A percentile compares a stretch with the other conserved stretches of the same genome.
phyloP scores from a whole-genome alignment of 352 stramenopile genomes.

The Phytophthora sojae region DNA sequence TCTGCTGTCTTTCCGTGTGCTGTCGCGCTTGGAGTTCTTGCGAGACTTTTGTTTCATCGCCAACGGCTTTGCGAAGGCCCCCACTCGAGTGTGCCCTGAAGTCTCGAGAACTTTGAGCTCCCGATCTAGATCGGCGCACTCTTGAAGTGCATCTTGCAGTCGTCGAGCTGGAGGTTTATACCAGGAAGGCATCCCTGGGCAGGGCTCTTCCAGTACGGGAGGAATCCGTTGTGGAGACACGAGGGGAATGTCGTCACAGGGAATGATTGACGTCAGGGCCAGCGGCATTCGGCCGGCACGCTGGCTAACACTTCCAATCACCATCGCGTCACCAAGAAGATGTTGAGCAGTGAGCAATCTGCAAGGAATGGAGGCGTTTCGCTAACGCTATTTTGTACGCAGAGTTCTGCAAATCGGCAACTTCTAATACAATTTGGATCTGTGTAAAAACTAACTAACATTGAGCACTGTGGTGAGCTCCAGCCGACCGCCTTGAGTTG shows the following conservation, averaged over 20 bases:
- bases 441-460: conserved; percentile 36
- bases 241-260: conserved; percentile 20
- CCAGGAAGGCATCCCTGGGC: conserved; percentile 6
- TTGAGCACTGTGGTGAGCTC: conserved; percentile 49
- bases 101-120: conserved; percentile 75
- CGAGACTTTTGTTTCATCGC: conserved; percentile 30
- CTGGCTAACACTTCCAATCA: conserved; percentile 4
- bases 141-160: conserved; percentile 30
- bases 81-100: conserved; percentile 60
- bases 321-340: conserved; percentile 12
- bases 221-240: conserved; percentile 29
- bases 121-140: conserved; percentile 39
- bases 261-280: conserved; percentile 22
- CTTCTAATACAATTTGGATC: too few species aligned
- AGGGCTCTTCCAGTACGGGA: conserved; percentile 3
- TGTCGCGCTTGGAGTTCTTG: conserved; percentile 3
- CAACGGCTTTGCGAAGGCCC: conserved; percentile 67
- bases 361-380: conserved; percentile 15
- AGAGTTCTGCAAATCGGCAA: background rate
- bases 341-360: background rate
- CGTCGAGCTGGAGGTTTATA: conserved; percentile 33
- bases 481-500: conserved; percentile 34
- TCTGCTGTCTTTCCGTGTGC: background rate
- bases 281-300: conserved; percentile 28
- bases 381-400: background rate